These are phyloP conservation scores for Lasiodiplodia sp. DNA, from an alignment of 2,329 filamentous ascomycete species.

Conservation along the genomic window DNA sequence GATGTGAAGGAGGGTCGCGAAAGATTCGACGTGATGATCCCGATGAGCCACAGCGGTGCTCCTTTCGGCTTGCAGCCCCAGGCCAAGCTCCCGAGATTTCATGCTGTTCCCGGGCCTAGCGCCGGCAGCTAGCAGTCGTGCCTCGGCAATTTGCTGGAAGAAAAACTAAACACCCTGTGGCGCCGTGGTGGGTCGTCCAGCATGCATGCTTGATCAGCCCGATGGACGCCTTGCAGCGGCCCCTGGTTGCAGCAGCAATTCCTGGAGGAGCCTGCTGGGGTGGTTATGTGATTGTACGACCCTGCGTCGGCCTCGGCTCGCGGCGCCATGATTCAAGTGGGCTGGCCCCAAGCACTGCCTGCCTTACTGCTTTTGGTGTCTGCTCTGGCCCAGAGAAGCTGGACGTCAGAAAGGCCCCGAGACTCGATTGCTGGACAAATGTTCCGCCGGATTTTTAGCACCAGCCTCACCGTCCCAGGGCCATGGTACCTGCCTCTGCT, in stretches of 20 bases:
- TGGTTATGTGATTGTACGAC: constrained; percentile 15
- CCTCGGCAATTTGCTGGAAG: constrained; percentile 8
- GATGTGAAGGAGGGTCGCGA: not conserved
- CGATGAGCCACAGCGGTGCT: constrained; percentile 5
- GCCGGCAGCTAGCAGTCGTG: not conserved
- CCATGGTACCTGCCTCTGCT: not conserved
- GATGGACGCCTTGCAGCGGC: not conserved
- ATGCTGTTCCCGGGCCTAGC: not conserved
- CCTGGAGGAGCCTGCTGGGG: constrained; percentile 2
- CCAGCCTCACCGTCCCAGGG: not conserved
- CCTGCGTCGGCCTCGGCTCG: not conserved
- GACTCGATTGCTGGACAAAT: constrained; percentile 12
- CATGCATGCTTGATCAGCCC: not conserved
- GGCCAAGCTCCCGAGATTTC: constrained; percentile 11
- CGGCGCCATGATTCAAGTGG: not conserved
- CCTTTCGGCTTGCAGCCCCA: constrained; percentile 12
- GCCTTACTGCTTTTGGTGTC: not conserved
- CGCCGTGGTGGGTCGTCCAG: not conserved
- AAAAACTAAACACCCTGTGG: not conserved
- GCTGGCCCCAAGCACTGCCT: too few species aligned
- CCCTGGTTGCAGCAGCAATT: not conserved
- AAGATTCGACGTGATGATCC: constrained; percentile 10
- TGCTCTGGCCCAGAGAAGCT: not conserved
- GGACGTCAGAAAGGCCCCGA: not conserved
- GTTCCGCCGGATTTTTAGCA: not conserved